Conservation (phyloP, 257 asterid genomes). For the Buddleja alternifolia region DNA sequence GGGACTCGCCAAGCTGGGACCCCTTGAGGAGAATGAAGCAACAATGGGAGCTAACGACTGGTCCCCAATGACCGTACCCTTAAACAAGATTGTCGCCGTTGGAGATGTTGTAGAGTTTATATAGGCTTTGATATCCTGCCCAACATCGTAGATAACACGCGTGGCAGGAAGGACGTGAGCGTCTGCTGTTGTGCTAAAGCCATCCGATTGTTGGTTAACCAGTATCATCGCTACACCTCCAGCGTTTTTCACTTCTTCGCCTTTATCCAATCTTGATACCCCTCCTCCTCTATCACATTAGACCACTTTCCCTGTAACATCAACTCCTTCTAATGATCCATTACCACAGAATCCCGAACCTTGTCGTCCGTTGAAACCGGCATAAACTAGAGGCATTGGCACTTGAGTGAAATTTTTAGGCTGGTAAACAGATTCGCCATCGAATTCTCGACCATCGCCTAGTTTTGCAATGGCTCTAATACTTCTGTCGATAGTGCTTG, state of each 20-base stretch:
- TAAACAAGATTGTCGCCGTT: slow-evolving; percentile 28
- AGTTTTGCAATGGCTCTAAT: slow-evolving; percentile 25
- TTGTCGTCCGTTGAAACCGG: slow-evolving; percentile 14
- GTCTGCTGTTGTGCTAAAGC: slow-evolving; percentile 26
- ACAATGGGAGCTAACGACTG: slow-evolving; percentile 33
- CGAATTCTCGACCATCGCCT: slow-evolving; percentile 19
- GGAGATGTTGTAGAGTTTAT: slow-evolving; percentile 32
- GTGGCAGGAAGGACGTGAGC: slow-evolving; percentile 39
- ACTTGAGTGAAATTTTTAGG: slow-evolving; percentile 20
- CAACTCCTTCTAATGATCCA: slow-evolving; percentile 23
- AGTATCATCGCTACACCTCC: slow-evolving; percentile 42
- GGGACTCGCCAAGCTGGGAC: slow-evolving; percentile 33
- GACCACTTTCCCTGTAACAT: slow-evolving; percentile 37
- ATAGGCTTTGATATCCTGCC: slow-evolving; percentile 31
- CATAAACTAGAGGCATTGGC: slow-evolving; percentile 31
- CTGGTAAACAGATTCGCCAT: slow-evolving; percentile 35
- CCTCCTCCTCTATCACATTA: slow-evolving; percentile 32
- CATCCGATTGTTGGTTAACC: slow-evolving; percentile 13
- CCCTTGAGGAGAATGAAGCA: slow-evolving; percentile 38
- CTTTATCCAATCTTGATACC: slow-evolving; percentile 12
- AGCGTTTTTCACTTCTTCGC: slow-evolving; percentile 30
- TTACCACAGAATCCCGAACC: slow-evolving; percentile 21
- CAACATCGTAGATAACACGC: slow-evolving; percentile 16
- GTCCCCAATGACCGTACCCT: slow-evolving; percentile 38
- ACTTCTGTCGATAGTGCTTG: slow-evolving; percentile 37